phyloP scores from a whole-genome alignment of 257 asterid species.

The Solanum chiquidenum region DNA sequence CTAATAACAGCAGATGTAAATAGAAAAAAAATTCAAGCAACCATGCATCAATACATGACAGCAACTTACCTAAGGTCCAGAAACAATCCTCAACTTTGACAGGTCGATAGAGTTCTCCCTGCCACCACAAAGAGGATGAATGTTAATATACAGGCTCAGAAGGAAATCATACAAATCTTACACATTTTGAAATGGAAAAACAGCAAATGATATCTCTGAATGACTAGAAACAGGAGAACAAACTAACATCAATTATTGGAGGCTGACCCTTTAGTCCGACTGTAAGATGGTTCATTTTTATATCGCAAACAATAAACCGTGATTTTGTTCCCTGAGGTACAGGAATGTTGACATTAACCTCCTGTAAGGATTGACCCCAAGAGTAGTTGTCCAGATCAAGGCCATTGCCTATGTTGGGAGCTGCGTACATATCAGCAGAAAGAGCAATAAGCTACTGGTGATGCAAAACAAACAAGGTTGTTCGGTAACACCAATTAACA shows the following conservation, averaged over 20 bases:
- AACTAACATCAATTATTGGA: constrained; percentile 23
- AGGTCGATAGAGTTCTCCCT: constrained; percentile 61
- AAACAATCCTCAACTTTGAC: constrained; percentile 70
- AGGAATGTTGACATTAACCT: constrained; percentile 48
- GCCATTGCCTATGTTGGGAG: constrained; percentile 58
- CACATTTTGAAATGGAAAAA: not conserved
- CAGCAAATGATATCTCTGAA: not conserved
- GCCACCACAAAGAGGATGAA: not conserved
- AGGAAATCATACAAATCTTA: not conserved
- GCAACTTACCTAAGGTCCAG: constrained; percentile 65
- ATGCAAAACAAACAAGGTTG: not conserved
- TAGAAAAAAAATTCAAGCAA: not conserved
- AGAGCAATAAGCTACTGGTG: not conserved
- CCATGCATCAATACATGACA: not conserved
- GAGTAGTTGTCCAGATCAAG: constrained; percentile 67
- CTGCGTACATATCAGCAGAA: constrained; percentile 4
- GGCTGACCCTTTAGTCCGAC: constrained; percentile 34
- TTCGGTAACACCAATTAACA: not conserved
- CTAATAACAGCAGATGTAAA: not conserved
- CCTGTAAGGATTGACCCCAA: constrained; percentile 66
- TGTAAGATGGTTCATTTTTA: constrained; percentile 21
- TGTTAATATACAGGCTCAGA: not conserved
- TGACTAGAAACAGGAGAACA: not conserved
- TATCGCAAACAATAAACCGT: constrained; percentile 17
- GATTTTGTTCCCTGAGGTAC: constrained; percentile 46